phyloP scores from a whole-genome alignment of 1,284 basidiomycete species.

The Cryptococcus sp. region DNA sequence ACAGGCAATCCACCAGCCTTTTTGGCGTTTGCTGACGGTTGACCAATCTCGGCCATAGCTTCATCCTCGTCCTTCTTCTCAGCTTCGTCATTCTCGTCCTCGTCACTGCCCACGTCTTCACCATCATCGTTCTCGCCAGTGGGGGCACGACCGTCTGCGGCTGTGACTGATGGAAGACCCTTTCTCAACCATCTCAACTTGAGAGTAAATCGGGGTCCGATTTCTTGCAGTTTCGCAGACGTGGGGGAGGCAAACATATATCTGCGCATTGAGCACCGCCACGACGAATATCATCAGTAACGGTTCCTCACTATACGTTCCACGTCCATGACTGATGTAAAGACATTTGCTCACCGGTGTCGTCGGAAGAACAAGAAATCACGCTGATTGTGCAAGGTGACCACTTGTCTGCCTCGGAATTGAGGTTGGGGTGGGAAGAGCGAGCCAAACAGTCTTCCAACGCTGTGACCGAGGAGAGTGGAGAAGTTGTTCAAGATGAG shows the following conservation, averaged over 20 bases:
- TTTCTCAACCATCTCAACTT: slow-evolving; percentile 88
- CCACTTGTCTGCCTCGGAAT: slow-evolving; percentile 95
- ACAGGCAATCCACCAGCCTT: slow-evolving; percentile 39
- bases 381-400: slow-evolving; percentile 95
- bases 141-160: slow-evolving; percentile 49
- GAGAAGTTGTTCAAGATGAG: slow-evolving; percentile 95
- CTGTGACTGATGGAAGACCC: slow-evolving; percentile 74
- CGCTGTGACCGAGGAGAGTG: slow-evolving; percentile 87
- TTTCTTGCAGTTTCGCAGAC: slow-evolving; percentile 93
- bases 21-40: slow-evolving; percentile 1
- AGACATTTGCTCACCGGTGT: slow-evolving; percentile 64
- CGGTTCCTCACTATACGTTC: neutral
- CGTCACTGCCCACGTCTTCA: slow-evolving; percentile 42
- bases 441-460: slow-evolving; percentile 92
- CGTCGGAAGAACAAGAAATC: slow-evolving; percentile 98
- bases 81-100: slow-evolving; percentile 33
- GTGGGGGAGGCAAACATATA: slow-evolving; percentile 90
- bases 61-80: slow-evolving; percentile 49
- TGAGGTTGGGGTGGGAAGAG: slow-evolving; percentile 93
- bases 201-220: slow-evolving; percentile 94
- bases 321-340: neutral
- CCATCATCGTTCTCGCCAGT: slow-evolving; percentile 62
- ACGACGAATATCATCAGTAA: neutral
- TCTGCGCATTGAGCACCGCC: slow-evolving; percentile 52
- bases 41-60: slow-evolving; percentile 44